Conservation (phyloP, 2,329 filamentous ascomycete genomes). For the Neurospora sp. region DNA sequence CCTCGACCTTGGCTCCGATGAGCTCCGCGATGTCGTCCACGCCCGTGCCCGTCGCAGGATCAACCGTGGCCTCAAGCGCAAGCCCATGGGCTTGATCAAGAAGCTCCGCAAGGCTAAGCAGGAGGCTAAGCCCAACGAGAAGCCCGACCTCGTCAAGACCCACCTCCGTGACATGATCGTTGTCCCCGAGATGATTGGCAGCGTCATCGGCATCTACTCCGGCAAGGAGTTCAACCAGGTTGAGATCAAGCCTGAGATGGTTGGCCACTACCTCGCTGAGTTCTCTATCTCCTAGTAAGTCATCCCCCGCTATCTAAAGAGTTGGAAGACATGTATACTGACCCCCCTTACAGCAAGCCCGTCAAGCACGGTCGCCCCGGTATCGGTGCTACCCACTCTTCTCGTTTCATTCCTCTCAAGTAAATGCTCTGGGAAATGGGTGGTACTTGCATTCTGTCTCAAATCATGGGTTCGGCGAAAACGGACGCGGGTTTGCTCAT, state of each 20-base stretch:
- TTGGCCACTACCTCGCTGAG: constrained; percentile 97
- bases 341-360: constrained; percentile 66
- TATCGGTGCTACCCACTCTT: constrained; percentile 99
- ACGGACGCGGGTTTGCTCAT: constrained; percentile 41
- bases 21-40: constrained; percentile 99
- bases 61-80: constrained; percentile 99
- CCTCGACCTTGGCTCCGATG: constrained; percentile 95
- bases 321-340: constrained; percentile 27
- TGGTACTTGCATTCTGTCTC: constrained; percentile 42
- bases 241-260: constrained; percentile 99
- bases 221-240: constrained; percentile 99
- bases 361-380: constrained; percentile 99
- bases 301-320: not conserved
- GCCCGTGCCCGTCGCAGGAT: constrained; percentile 96
- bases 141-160: constrained; percentile 98
- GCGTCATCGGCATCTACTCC: constrained; percentile 97
- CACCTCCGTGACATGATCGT: constrained; percentile 99
- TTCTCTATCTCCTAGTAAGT: constrained; percentile 99
- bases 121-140: constrained; percentile 98
- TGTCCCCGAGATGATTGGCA: constrained; percentile 99
- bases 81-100: constrained; percentile 99
- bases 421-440: constrained; percentile 51
- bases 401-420: constrained; percentile 99
- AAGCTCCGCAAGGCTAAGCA: constrained; percentile 99
- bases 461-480: constrained; percentile 46